Base-by-base conservation (phyloP, 2,329 filamentous ascomycete genomes). In the Talaromyces albobiverticillius region DNA sequence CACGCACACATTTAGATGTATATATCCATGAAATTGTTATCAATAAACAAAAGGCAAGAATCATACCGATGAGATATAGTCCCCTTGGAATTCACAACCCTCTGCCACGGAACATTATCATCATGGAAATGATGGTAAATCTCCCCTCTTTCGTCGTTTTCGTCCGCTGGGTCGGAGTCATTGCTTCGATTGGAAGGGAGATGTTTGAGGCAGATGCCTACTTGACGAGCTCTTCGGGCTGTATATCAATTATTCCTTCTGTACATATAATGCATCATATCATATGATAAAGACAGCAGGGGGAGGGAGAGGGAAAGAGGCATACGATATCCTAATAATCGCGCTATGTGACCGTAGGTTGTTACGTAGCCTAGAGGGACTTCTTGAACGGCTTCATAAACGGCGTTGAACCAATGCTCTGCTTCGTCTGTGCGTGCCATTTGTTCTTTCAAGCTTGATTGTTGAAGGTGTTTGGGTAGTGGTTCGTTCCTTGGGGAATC, bases 61-160 rank as follows among this genome's bases (percentile, higher is more conserved):
- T 22, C 75, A 61, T 65, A 93, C 90, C 92, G 83, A 7, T 88
- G 88, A 42, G 91, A 95, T 61, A 97, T 95, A 56, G 84, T 78
- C 20, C 93, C 92, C 71, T 89, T 93, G 13, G 89, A 77, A 70
- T 93, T 96, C 67, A 97, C 88, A 56, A 97, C 89, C 55, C 94
- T 80, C 76, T 97, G 93, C 93, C 93, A 97, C 0, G 93, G 93
- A 3, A 97, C 93, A 60, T 87, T 96, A 22, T 76, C 78, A 56
- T 81, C 78, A 69, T 96, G 87, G 74, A 87, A 95, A 54, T 75
- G 70, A 51, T 73, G 69, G 42, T 72, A 71, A 32, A 69, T 43
- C 42, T 55, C 53, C 1, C 53, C 53, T 7, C 31, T 48, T 42
- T 55, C 53, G 42, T 55, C 53, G 22, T 53, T 42, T 18, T 52